Evolutionary conservation across 1,284 basidiomycete species (phyloP).

Genomic region (Melanopsichium pennsylvanicum): DNA sequence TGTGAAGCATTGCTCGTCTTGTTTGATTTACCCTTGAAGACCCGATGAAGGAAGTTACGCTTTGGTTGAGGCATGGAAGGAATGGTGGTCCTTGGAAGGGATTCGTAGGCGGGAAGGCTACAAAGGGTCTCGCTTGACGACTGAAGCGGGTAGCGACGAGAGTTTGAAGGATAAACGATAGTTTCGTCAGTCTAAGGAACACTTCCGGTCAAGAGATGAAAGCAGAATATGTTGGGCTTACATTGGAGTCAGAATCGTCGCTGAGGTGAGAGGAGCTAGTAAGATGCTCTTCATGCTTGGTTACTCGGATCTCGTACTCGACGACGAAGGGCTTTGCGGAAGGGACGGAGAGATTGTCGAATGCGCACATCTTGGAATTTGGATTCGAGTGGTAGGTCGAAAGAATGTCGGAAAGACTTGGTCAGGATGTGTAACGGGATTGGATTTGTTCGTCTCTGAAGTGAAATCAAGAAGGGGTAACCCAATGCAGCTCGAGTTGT

Average conservation of each 20-base stretch:
- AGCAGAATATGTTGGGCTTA: background rate
- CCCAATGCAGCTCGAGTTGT: background rate
- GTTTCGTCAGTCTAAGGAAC: no score
- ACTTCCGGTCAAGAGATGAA: no score
- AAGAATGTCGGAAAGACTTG: no score
- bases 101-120: slow-evolving; percentile 22
- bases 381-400: background rate
- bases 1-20: background rate
- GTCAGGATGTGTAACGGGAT: no score
- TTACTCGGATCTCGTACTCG: slow-evolving; percentile 15
- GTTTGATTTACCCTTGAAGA: slow-evolving; percentile 24
- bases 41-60: slow-evolving; percentile 16
- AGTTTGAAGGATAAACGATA: no score
- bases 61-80: slow-evolving; percentile 4
- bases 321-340: slow-evolving; percentile 2
- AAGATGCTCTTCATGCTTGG: slow-evolving; percentile 8
- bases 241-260: slow-evolving; percentile 7
- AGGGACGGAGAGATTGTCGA: slow-evolving; percentile 11
- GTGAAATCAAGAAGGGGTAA: background rate
- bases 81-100: background rate
- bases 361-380: slow-evolving; percentile 22
- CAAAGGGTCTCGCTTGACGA: slow-evolving; percentile 5
- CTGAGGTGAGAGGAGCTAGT: background rate
- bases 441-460: no score
- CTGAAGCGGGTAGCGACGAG: no score